These are phyloP conservation scores for Rhytidiadelphus loreus DNA, from an alignment of 225 moss, liverwort and hornwort species.

Conservation along the genomic window DNA sequence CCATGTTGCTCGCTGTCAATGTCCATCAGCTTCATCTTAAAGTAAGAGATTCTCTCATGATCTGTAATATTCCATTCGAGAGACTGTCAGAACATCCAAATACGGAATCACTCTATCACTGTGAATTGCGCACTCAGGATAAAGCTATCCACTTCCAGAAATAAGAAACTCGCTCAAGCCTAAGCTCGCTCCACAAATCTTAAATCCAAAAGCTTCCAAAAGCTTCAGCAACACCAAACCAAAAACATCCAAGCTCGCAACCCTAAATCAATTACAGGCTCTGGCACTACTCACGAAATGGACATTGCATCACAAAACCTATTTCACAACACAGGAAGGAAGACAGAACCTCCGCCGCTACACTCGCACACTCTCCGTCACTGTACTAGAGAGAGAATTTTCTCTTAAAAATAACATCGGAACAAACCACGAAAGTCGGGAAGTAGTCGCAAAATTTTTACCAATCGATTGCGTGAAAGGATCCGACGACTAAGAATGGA, in stretches of 20 bases:
- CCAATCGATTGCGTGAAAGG: background rate
- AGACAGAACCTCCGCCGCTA: background rate
- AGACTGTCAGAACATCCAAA: background rate
- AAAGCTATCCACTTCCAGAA: background rate
- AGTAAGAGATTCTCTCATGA: slow-evolving; percentile 50
- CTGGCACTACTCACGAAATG: background rate
- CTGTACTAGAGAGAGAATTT: background rate
- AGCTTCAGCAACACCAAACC: background rate
- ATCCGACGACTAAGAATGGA: background rate
- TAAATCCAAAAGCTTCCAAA: background rate
- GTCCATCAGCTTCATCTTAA: slow-evolving; percentile 75
- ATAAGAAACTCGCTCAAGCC: background rate
- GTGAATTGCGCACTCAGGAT: background rate
- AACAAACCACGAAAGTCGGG: background rate
- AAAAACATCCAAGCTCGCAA: background rate
- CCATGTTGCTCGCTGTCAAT: slow-evolving; percentile 52
- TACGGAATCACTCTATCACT: background rate
- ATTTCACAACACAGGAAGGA: background rate
- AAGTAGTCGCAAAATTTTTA: background rate
- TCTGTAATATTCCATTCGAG: slow-evolving; percentile 18
- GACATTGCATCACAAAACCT: background rate
- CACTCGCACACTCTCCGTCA: background rate
- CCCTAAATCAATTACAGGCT: background rate
- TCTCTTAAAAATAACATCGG: too few relatives aligned
- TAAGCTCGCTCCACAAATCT: background rate